Percentiles rank a stretch among this genome's conserved stretches.
phyloP scores from a whole-genome alignment of 495 filamentous ascomycete species.

The Lichina pygmaea region DNA sequence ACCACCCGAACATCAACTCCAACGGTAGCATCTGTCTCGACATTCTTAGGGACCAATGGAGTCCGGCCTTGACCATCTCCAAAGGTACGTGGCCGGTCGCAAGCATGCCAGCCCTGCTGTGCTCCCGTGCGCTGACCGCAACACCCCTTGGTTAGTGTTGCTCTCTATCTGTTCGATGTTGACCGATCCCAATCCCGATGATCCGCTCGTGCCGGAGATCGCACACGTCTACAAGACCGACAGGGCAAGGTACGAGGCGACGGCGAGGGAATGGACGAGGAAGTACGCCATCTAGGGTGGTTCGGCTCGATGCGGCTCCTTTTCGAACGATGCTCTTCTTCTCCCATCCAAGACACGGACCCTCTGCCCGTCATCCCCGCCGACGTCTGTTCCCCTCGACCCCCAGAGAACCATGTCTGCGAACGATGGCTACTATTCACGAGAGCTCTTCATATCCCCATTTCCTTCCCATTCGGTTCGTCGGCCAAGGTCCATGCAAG shows the following conservation, averaged over 20 bases:
- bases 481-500: too few species aligned
- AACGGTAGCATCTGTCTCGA: constrained; percentile 98
- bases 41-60: constrained; percentile 97
- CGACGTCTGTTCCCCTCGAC: background rate
- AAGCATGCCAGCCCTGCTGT: background rate
- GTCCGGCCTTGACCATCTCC: constrained; percentile 89
- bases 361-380: background rate
- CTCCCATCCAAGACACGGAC: background rate
- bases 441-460: too few species aligned
- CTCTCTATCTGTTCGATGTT: constrained; percentile 99
- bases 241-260: constrained; percentile 78
- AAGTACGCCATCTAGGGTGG: constrained; percentile 66
- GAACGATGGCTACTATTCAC: too few species aligned
- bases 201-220: constrained; percentile 94
- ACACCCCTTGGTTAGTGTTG: constrained; percentile 29
- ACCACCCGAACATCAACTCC: constrained; percentile 99
- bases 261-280: constrained; percentile 91
- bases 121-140: background rate
- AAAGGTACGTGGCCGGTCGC: constrained; percentile 39
- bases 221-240: constrained; percentile 99
- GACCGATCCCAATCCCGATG: constrained; percentile 96
- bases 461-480: too few species aligned
- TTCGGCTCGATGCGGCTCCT: constrained; percentile 7
- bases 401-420: background rate
- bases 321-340: too few species aligned